Percentiles rank a stretch among this genome's conserved stretches.
Evolutionary conservation across 208 protist species (phyloP).

Genomic region (Trypanosomatidae sp.): DNA sequence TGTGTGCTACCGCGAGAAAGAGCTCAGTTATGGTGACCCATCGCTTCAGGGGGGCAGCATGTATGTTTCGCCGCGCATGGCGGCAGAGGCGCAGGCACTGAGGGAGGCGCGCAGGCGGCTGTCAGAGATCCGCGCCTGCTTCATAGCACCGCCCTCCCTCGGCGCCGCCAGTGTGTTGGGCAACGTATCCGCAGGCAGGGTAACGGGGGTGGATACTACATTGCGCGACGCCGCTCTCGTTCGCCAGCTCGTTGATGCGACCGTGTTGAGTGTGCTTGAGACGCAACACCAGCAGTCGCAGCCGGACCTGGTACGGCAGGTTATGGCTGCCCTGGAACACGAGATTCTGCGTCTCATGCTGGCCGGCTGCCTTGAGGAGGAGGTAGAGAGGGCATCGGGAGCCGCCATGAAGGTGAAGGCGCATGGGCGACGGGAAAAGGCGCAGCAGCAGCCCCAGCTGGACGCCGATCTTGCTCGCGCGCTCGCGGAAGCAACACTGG

Average conservation of each 20-base stretch:
- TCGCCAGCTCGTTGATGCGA: constrained; percentile 10
- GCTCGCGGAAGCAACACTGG: constrained; percentile 15
- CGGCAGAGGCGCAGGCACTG: constrained; percentile 41
- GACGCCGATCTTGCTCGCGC: constrained; percentile 6
- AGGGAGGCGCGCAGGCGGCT: constrained; percentile 45
- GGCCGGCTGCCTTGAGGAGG: neutral
- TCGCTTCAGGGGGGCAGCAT: constrained; percentile 2
- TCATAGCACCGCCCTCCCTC: constrained; percentile 8
- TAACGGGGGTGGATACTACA: neutral
- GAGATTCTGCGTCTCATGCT: constrained; percentile 24
- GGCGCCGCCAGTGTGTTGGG: neutral
- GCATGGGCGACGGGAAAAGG: neutral
- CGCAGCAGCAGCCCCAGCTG: neutral
- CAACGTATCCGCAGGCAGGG: neutral
- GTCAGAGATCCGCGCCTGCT: constrained; percentile 29
- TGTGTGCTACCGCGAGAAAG: constrained; percentile 22
- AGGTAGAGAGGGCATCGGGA: neutral
- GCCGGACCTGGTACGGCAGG: constrained; percentile 13
- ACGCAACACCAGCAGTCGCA: neutral
- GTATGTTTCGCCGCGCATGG: constrained; percentile 30
- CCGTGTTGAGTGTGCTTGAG: constrained; percentile 15
- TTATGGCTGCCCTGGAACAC: constrained; percentile 16
- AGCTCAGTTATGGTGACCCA: constrained; percentile 1
- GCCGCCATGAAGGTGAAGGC: neutral
- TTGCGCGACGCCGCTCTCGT: neutral